Evolutionary conservation across 208 protist species (phyloP).

Genomic region (Tetramitus jugosus): DNA sequence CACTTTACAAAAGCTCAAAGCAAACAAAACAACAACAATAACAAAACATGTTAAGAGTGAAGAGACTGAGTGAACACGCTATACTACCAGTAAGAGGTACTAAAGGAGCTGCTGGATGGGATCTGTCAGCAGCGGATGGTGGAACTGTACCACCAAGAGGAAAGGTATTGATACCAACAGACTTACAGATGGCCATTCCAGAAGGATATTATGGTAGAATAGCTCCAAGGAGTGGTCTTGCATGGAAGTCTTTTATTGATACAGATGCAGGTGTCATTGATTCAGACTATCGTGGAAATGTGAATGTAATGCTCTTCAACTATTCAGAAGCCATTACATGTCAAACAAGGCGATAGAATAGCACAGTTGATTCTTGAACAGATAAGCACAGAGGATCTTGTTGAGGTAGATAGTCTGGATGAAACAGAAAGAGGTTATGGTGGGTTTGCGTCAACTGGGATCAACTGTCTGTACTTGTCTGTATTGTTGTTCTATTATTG

Average conservation of each 20-base stretch:
- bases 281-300: slow-evolving; percentile 33
- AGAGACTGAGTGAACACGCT: neutral
- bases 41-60: neutral
- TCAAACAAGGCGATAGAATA: slow-evolving; percentile 22
- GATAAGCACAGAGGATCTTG: neutral
- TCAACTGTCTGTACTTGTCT: neutral
- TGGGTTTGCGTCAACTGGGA: slow-evolving; percentile 26
- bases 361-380: slow-evolving; percentile 31
- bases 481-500: too few relatives aligned
- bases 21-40: too few relatives aligned
- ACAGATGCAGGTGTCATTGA: slow-evolving; percentile 32
- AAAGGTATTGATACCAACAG: slow-evolving; percentile 14
- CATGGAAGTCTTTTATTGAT: slow-evolving; percentile 29
- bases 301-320: slow-evolving; percentile 31
- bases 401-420: slow-evolving; percentile 22
- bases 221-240: slow-evolving; percentile 26
- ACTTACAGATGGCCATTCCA: neutral
- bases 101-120: slow-evolving; percentile 18
- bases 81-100: neutral
- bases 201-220: slow-evolving; percentile 27
- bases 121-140: slow-evolving; percentile 14
- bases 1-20: too few relatives aligned
- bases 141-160: neutral
- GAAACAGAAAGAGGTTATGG: slow-evolving; percentile 10
- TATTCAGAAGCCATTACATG: slow-evolving; percentile 16